A percentile compares a stretch with the other conserved stretches of the same genome.
phyloP scores from a whole-genome alignment of 164 flowering plant genomes.

The Berberis thunbergii region DNA sequence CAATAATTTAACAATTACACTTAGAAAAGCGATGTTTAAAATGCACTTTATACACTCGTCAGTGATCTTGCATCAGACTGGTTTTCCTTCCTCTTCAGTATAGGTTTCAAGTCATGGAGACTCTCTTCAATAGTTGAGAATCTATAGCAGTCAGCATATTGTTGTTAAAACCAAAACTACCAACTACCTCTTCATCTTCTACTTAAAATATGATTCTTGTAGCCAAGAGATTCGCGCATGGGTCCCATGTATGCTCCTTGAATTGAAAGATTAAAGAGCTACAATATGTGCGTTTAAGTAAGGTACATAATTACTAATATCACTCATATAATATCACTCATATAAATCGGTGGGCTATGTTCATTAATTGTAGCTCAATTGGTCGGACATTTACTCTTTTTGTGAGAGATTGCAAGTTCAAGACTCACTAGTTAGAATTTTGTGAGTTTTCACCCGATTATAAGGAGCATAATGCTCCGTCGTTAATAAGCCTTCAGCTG shows the following conservation, averaged over 20 bases:
- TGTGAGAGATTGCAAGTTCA: too few species aligned
- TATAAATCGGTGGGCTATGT: too few species aligned
- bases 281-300: constrained; percentile 24
- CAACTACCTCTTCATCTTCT: constrained; percentile 40
- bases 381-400: too few species aligned
- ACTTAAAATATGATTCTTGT: constrained; percentile 61
- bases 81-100: constrained; percentile 61
- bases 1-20: too few species aligned
- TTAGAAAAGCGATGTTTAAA: too few species aligned
- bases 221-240: constrained; percentile 71
- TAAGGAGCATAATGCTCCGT: too few species aligned
- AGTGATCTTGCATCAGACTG: constrained; percentile 25
- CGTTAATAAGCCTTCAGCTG: too few species aligned
- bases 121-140: constrained; percentile 21
- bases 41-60: too few species aligned
- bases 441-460: too few species aligned
- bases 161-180: constrained; percentile 15
- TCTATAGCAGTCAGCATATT: neutral
- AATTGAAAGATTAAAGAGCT: constrained; percentile 39
- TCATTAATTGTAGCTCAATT: too few species aligned
- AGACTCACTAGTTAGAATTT: too few species aligned
- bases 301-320: constrained; percentile 33
- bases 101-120: constrained; percentile 39
- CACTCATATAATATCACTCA: constrained; percentile 29
- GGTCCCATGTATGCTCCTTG: constrained; percentile 37